phyloP scores from a whole-genome alignment of 768 basidiomycete genomes.

The Leccinellum luteum region DNA sequence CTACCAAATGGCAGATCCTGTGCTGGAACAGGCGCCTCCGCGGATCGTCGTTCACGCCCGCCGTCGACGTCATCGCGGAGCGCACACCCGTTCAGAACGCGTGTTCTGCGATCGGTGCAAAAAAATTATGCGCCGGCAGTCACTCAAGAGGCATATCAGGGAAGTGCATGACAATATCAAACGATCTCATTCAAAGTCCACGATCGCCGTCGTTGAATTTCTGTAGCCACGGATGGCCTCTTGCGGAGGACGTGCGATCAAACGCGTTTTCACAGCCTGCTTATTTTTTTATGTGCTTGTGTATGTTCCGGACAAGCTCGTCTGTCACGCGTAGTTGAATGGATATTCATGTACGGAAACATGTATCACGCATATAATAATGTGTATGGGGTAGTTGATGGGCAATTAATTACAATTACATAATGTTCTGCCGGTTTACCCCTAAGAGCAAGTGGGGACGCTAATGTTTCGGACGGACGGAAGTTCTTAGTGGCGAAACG shows the following conservation, averaged over 20 bases:
- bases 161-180: slow-evolving; percentile 21
- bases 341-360: neutral
- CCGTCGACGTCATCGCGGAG: neutral
- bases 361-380: slow-evolving; percentile 1
- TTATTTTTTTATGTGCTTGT: neutral
- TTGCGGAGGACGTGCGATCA: slow-evolving; percentile 4
- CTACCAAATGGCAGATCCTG: slow-evolving; percentile 1
- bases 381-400: neutral
- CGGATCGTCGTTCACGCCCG: neutral
- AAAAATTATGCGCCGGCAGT: slow-evolving; percentile 16
- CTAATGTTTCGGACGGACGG: slow-evolving; percentile 2
- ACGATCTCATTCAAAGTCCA: slow-evolving; percentile 6
- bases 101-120: slow-evolving; percentile 8
- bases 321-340: neutral
- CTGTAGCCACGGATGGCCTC: neutral
- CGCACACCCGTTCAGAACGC: neutral
- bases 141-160: slow-evolving; percentile 14
- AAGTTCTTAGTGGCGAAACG: neutral
- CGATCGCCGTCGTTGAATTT: neutral
- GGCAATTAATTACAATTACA: neutral
- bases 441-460: neutral
- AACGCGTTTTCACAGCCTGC: neutral
- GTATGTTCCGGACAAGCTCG: neutral
- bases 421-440: slow-evolving; percentile 1
- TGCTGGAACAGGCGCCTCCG: slow-evolving; percentile 4